Base-by-base conservation (phyloP, 2,329 filamentous ascomycete genomes). In the Nigrograna mackinnonii region DNA sequence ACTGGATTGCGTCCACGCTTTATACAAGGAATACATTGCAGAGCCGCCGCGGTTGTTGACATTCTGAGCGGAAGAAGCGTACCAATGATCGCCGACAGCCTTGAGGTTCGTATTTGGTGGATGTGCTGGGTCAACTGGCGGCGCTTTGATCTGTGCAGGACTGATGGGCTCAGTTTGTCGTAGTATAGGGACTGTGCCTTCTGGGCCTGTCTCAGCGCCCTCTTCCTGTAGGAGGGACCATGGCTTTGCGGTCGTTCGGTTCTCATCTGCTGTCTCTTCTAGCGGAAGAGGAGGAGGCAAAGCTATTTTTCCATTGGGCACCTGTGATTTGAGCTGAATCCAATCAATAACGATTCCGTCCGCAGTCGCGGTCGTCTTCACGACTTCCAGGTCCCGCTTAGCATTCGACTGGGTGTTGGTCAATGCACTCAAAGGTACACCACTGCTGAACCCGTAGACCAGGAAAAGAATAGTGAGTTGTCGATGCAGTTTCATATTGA, bases 21-120 rank as follows among this genome's bases (percentile, higher is more conserved):
- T 52, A 41, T 44, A 52, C 7, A 52, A 30, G 20, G 46, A 49
- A 28, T 43, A 52, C 2, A 38, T 37, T 5, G 49, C 49, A 4
- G 40, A 44, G 21, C 49, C 49, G 12, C 49, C 49, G 32, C 39
- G 38, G 37, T 52, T 49, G 5, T 40, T 36, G 3, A 52, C 46
- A 5, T 19, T 26, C 28, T 52, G 43, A 12, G 49, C 37, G 11
- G 46, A 40, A 2, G 49, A 52, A 4, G 49, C 49, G 21, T 52
- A 52, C 49, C 49, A 52, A 24, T 52, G 49, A 26, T 52, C 49
- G 4, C 49, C 49, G 21, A 42, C 41, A 3, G 46, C 49, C 12
- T 32, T 26, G 28, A 40, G 33, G 12, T 30, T 28, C 7, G 39
- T 20, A 22, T 46, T 19, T n/a, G 32, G 4, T 5, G 4, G 6